Evolutionary conservation across 2,329 filamentous ascomycete species (phyloP).

Genomic region (Microdochium trichocladiopsis): DNA sequence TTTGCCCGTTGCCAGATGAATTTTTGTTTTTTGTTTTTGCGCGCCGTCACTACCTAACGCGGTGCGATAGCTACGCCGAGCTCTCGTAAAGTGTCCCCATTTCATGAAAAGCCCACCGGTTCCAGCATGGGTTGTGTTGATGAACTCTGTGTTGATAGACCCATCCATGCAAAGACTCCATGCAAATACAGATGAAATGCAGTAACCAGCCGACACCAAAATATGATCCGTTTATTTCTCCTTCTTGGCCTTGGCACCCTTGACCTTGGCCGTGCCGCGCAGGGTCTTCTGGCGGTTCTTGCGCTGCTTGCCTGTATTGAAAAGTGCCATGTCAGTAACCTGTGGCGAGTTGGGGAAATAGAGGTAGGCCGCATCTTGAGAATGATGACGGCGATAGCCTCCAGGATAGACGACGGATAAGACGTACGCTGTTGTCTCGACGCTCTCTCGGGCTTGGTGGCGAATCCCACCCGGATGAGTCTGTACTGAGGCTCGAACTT

Average conservation of each 20-base stretch:
- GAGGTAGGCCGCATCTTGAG: not conserved
- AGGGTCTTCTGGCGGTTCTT: slow-evolving; percentile 99
- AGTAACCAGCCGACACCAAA: slow-evolving; percentile 12
- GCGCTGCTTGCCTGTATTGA: slow-evolving; percentile 87
- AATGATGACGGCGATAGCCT: not conserved
- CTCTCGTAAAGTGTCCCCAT: not conserved
- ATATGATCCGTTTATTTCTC: slow-evolving; percentile 61
- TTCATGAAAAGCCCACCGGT: not conserved
- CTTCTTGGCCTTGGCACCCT: slow-evolving; percentile 93
- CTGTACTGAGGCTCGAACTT: slow-evolving; percentile 99
- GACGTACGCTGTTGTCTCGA: slow-evolving; percentile 98
- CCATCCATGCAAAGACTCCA: slow-evolving; percentile 1
- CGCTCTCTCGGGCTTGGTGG: slow-evolving; percentile 92
- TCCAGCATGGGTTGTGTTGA: not conserved
- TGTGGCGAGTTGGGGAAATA: not conserved
- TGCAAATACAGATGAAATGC: slow-evolving; percentile 10
- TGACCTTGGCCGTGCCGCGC: slow-evolving; percentile 95
- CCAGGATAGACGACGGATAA: slow-evolving; percentile 2
- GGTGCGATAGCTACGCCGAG: not conserved
- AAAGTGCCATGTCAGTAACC: not conserved
- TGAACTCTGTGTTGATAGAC: slow-evolving; percentile 1
- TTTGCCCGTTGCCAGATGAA: not conserved
- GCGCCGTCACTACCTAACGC: not conserved
- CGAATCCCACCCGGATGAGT: slow-evolving; percentile 87
- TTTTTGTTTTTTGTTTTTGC: not conserved